phyloP scores from a whole-genome alignment of 2,329 filamentous ascomycete genomes.

The Sporothrix humicola region DNA sequence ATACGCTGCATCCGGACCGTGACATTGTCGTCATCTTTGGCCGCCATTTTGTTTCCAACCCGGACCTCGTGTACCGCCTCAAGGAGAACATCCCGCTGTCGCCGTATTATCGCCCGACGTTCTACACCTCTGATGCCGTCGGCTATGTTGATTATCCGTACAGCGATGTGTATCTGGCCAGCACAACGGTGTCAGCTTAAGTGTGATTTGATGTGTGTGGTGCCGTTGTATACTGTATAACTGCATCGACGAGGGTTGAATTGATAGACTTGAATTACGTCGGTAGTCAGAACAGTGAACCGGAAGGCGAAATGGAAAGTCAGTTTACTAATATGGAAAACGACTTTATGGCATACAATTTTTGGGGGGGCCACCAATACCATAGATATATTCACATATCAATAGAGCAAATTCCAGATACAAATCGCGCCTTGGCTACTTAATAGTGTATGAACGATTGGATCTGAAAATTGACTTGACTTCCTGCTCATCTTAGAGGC shows the following conservation, averaged over 20 bases:
- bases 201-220: neutral
- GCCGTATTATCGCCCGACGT: neutral
- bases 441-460: too few species aligned
- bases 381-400: too few species aligned
- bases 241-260: neutral
- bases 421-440: too few species aligned
- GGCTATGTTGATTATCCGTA: constrained; percentile 4
- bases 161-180: constrained; percentile 2
- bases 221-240: neutral
- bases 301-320: too few species aligned
- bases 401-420: too few species aligned
- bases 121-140: neutral
- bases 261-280: neutral
- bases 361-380: too few species aligned
- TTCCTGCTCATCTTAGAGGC: too few species aligned
- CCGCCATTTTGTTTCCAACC: constrained; percentile 52
- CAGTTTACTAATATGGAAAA: too few species aligned
- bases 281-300: too few species aligned
- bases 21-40: constrained; percentile 49
- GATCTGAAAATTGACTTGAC: too few species aligned
- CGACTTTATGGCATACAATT: too few species aligned
- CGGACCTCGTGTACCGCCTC: constrained; percentile 52
- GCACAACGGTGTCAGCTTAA: neutral
- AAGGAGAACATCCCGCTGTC: neutral
- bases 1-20: constrained; percentile 41